Evolutionary conservation across 2,329 filamentous ascomycete genomes (phyloP).

Genomic region (Aspergillus cejpii): DNA sequence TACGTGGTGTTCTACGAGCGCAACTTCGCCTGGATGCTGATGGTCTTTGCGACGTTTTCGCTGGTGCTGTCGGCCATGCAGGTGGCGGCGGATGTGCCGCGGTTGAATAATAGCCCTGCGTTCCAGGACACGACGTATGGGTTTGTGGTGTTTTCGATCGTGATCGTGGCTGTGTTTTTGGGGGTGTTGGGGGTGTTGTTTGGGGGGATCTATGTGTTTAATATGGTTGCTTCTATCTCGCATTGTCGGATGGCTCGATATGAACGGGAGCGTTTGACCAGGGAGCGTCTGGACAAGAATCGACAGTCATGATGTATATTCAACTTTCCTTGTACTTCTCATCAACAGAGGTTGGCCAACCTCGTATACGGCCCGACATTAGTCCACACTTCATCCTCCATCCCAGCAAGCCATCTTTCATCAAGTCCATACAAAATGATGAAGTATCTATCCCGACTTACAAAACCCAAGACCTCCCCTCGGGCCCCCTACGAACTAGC

Average conservation of each 20-base stretch:
- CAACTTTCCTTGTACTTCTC: too few species aligned
- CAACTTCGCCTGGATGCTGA: slow-evolving; percentile 40
- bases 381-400: too few species aligned
- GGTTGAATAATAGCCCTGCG: not conserved
- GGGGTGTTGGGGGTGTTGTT: not conserved
- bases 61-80: slow-evolving; percentile 48
- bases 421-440: too few species aligned
- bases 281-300: too few species aligned
- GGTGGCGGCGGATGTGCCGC: slow-evolving; percentile 21
- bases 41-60: slow-evolving; percentile 40
- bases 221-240: not conserved
- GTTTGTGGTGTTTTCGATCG: not conserved
- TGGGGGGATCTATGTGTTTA: not conserved
- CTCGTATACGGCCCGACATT: too few species aligned
- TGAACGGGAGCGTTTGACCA: not conserved
- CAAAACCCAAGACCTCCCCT: too few species aligned
- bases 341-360: too few species aligned
- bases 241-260: not conserved
- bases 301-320: too few species aligned
- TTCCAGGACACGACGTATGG: not conserved
- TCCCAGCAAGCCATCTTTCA: too few species aligned
- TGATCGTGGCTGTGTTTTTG: not conserved
- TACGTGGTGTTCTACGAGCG: slow-evolving; percentile 42
- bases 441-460: too few species aligned
- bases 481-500: too few species aligned